Evolutionary conservation across 2,329 filamentous ascomycete genomes (phyloP).

Genomic region (Fusarium burgessii): DNA sequence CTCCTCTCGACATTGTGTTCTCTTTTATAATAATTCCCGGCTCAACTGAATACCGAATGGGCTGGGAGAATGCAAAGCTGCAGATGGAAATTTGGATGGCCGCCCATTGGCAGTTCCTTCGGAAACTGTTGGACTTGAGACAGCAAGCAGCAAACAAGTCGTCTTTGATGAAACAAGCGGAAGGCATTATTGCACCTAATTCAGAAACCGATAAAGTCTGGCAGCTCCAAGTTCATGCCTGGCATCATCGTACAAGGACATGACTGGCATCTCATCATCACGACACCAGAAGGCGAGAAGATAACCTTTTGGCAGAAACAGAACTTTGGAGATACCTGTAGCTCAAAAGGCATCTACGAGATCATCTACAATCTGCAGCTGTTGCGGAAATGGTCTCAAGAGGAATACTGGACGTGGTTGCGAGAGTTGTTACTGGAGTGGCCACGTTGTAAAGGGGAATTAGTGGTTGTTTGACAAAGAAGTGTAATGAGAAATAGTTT

Average conservation of each 20-base stretch:
- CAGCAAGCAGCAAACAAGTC: not conserved
- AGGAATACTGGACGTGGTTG: conserved; percentile 12
- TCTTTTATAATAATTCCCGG: no score
- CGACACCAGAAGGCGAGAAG: conserved; percentile 1
- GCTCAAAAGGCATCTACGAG: conserved; percentile 11
- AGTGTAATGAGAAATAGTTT: no score
- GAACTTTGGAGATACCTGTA: not conserved
- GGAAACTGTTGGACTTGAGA: not conserved
- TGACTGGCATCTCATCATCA: conserved; percentile 16
- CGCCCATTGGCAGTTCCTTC: conserved; percentile 21
- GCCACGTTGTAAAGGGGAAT: no score
- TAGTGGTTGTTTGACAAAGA: no score
- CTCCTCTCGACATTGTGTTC: no score
- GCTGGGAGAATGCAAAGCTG: conserved; percentile 10
- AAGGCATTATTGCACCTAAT: not conserved
- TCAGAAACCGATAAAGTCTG: not conserved
- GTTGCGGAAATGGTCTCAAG: not conserved
- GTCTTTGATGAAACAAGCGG: not conserved
- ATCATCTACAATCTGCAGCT: conserved; percentile 11
- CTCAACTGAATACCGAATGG: no score
- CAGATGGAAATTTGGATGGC: conserved; percentile 26
- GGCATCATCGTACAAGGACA: conserved; percentile 14
- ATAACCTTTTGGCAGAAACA: conserved; percentile 21
- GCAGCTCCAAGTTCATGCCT: not conserved
- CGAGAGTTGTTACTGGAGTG: not conserved